phyloP scores from a whole-genome alignment of 2,329 filamentous ascomycete species.

The Fusarium cyanostomum region DNA sequence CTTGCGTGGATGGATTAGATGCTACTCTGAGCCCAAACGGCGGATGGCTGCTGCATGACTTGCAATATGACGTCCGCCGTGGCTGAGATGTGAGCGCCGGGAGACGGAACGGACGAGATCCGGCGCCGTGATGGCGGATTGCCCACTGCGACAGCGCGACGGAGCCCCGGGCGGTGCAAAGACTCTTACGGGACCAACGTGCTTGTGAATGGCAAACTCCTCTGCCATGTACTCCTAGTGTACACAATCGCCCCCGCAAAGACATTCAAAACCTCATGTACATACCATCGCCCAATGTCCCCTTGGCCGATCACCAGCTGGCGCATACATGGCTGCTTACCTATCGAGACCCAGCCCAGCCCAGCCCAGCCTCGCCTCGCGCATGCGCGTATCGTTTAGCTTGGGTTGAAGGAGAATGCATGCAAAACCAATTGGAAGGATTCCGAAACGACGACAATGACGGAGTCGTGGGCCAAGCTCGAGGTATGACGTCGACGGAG shows the following conservation, averaged over 20 bases:
- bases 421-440: conserved; percentile 27
- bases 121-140: conserved; percentile 28
- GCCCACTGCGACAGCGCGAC: conserved; percentile 11
- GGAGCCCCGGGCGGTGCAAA: conserved; percentile 13
- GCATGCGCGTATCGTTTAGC: conserved; percentile 2
- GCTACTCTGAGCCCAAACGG: conserved; percentile 14
- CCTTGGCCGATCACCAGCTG: too few species aligned
- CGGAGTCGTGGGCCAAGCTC: conserved; percentile 15
- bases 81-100: conserved; percentile 24
- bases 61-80: conserved; percentile 31
- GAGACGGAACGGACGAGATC: conserved; percentile 23
- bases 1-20: not conserved
- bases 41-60: conserved; percentile 28
- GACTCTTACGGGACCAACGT: too few species aligned
- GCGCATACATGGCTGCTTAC: conserved; percentile 18
- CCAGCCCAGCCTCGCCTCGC: conserved; percentile 8
- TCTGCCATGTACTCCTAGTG: not conserved
- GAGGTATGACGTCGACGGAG: conserved; percentile 41
- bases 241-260: too few species aligned
- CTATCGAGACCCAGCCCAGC: not conserved
- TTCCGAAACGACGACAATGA: conserved; percentile 29
- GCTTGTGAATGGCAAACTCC: not conserved
- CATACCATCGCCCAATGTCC: too few species aligned
- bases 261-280: too few species aligned
- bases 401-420: not conserved